Percentiles rank a stretch among this genome's conserved stretches.
Conservation (phyloP, 2,329 filamentous ascomycete species). For the Colletotrichum magnum region DNA sequence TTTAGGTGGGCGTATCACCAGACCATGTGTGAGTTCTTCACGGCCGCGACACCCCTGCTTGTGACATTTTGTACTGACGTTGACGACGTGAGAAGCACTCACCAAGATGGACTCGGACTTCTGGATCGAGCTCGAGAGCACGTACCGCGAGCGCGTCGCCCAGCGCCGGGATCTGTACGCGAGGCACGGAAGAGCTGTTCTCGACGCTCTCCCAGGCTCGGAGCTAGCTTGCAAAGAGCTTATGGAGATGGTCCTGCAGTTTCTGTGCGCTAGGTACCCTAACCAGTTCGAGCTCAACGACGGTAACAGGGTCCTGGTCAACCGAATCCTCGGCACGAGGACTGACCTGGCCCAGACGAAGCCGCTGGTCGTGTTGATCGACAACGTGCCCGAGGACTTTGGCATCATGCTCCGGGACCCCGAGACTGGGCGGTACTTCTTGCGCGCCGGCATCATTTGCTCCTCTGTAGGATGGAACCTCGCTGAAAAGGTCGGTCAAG, state of each 20-base stretch:
- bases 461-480: constrained; percentile 87
- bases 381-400: constrained; percentile 89
- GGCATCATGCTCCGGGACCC: constrained; percentile 81
- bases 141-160: constrained; percentile 76
- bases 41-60: no score
- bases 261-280: constrained; percentile 83
- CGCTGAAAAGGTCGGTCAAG: constrained; percentile 78
- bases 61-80: background rate
- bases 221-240: constrained; percentile 87
- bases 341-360: constrained; percentile 73
- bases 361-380: constrained; percentile 78
- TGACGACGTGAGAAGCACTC: constrained; percentile 67
- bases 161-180: constrained; percentile 77
- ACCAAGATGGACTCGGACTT: constrained; percentile 85
- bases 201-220: constrained; percentile 79
- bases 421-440: constrained; percentile 78
- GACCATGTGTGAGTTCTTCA: constrained; percentile 81
- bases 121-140: constrained; percentile 90
- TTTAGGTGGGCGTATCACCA: constrained; percentile 90
- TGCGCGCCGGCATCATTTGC: constrained; percentile 84
- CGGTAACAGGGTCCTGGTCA: constrained; percentile 71
- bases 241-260: constrained; percentile 89
- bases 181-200: constrained; percentile 73
- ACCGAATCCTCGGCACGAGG: constrained; percentile 75
- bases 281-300: constrained; percentile 75